These are phyloP conservation scores for Cytospora leucostoma DNA, from an alignment of 2,329 filamentous ascomycete genomes.

Conservation along the genomic window DNA sequence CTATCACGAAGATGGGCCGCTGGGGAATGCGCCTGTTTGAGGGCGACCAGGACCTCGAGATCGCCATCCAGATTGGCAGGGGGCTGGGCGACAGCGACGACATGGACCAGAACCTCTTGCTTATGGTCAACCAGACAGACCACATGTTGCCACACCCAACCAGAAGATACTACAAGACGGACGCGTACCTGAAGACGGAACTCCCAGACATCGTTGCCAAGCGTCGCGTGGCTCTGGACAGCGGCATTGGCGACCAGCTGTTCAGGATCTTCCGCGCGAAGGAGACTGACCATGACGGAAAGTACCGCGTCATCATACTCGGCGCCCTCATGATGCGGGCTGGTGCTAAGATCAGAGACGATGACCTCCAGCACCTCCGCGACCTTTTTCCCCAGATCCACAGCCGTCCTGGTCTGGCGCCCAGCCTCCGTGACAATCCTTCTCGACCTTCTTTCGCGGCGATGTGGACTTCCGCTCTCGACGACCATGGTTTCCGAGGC, in stretches of 20 bases:
- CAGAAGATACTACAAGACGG: constrained; percentile 2
- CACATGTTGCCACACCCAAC: neutral
- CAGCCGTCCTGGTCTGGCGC: constrained; percentile 11
- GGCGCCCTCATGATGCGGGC: constrained; percentile 33
- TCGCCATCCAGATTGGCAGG: constrained; percentile 12
- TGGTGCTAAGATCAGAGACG: constrained; percentile 30
- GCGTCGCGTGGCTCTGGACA: constrained; percentile 13
- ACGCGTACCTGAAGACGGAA: constrained; percentile 7
- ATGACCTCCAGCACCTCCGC: constrained; percentile 29
- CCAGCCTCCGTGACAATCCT: neutral
- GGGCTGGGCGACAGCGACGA: constrained; percentile 1
- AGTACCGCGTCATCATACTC: constrained; percentile 30
- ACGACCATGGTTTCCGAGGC: constrained; percentile 28
- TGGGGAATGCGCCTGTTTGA: constrained; percentile 24
- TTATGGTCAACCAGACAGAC: constrained; percentile 14
- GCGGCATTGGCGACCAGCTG: constrained; percentile 17
- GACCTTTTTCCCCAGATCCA: constrained; percentile 25
- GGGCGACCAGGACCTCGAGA: constrained; percentile 23
- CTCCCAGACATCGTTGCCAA: neutral
- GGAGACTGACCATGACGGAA: constrained; percentile 33
- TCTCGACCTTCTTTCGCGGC: neutral
- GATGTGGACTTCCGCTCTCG: neutral
- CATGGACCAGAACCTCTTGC: neutral
- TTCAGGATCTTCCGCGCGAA: constrained; percentile 15
- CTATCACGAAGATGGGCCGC: neutral